These are phyloP conservation scores for Cystobasidium slooffiae DNA, from an alignment of 1,284 basidiomycete species.

Conservation along the genomic window DNA sequence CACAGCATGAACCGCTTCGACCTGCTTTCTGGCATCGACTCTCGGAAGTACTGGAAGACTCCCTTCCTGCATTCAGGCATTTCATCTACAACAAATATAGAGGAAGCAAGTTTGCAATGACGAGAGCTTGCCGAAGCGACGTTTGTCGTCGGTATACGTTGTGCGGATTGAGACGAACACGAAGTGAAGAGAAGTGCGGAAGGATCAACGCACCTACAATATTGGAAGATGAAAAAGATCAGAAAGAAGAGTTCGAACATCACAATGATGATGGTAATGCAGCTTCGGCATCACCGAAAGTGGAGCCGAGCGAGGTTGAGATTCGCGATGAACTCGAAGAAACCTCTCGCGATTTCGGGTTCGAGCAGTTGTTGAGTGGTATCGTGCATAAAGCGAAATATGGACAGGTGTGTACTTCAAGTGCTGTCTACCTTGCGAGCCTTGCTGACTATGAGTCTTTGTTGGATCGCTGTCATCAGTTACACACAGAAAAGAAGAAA, in stretches of 20 bases:
- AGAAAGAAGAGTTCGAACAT: neutral
- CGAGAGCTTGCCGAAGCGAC: slow-evolving; percentile 12
- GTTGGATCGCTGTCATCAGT: neutral
- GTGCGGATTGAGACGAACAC: slow-evolving; percentile 22
- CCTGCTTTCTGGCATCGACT: slow-evolving; percentile 68
- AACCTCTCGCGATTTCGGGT: slow-evolving; percentile 23
- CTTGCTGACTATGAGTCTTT: neutral
- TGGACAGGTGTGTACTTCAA: neutral
- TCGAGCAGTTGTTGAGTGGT: slow-evolving; percentile 20
- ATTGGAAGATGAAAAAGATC: neutral
- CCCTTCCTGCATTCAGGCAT: slow-evolving; percentile 62
- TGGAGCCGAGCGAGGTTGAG: neutral
- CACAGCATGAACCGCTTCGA: slow-evolving; percentile 53
- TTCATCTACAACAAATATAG: slow-evolving; percentile 51
- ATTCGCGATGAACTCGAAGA: slow-evolving; percentile 7
- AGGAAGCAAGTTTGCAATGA: slow-evolving; percentile 21
- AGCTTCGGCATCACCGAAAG: neutral
- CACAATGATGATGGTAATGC: too few relatives aligned
- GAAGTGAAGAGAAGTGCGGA: slow-evolving; percentile 38
- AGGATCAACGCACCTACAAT: neutral
- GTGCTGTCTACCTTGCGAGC: neutral
- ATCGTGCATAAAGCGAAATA: slow-evolving; percentile 22
- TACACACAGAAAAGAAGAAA: slow-evolving; percentile 3
- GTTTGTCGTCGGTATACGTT: neutral
- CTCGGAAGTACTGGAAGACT: slow-evolving; percentile 63